Conservation (phyloP, 23 red algal genomes). For the Cyanidioschyzon merolae region DNA sequence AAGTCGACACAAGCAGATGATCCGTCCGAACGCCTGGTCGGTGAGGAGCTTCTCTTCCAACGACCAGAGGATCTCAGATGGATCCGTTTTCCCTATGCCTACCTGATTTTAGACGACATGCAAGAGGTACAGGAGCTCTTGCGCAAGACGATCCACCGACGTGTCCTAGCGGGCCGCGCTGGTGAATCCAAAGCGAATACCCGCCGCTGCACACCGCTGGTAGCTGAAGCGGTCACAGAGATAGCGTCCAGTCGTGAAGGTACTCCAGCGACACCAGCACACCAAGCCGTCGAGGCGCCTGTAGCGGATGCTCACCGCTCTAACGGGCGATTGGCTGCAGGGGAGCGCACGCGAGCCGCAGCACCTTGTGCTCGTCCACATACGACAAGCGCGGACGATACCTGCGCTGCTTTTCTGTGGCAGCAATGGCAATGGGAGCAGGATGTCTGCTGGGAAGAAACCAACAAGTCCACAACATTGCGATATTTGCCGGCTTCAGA, state of each 20-base stretch:
- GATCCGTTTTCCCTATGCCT: neutral
- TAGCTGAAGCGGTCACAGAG: neutral
- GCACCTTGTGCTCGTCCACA: too few relatives aligned
- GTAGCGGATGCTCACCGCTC: neutral
- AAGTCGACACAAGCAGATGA: neutral
- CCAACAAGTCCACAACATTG: conserved; percentile 1
- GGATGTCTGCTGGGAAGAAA: conserved; percentile 50
- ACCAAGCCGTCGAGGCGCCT: neutral
- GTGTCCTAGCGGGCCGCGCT: neutral
- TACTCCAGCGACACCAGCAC: neutral
- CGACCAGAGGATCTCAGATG: neutral
- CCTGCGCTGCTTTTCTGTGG: neutral
- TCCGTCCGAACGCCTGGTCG: neutral
- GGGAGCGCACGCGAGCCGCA: neutral
- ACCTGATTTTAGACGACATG: neutral
- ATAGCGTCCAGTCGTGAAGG: neutral
- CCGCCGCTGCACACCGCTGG: neutral
- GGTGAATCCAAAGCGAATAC: neutral
- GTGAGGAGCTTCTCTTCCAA: neutral
- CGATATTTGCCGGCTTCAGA: neutral
- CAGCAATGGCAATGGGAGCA: conserved; percentile 63
- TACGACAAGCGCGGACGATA: neutral
- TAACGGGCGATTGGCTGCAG: neutral
- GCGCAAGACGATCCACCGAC: neutral
- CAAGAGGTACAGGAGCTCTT: neutral